A percentile compares a stretch with the other conserved stretches of the same genome.
Evolutionary conservation across 2,329 filamentous ascomycete genomes (phyloP).

Genomic region (Leptographium galeiforme): DNA sequence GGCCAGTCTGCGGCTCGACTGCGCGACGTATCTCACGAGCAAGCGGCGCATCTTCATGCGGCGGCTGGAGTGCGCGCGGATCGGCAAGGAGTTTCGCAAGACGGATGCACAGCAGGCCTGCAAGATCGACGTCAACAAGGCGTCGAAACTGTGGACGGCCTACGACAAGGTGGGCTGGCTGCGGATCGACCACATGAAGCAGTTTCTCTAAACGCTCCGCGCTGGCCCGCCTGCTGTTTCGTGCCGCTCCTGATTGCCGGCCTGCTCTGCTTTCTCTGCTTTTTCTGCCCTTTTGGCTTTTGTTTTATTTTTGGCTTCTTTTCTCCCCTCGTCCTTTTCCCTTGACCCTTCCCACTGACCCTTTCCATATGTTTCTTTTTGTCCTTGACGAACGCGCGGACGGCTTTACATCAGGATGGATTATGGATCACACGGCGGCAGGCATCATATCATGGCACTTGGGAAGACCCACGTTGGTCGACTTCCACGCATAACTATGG

Average conservation of each 20-base stretch:
- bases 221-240: background rate
- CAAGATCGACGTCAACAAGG: conserved; percentile 97
- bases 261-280: background rate
- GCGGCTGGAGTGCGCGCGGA: conserved; percentile 52
- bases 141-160: conserved; percentile 79
- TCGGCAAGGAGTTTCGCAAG: conserved; percentile 79
- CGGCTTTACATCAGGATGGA: conserved; percentile 1
- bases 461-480: background rate
- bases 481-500: conserved; percentile 4
- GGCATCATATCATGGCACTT: conserved; percentile 6
- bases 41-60: conserved; percentile 84
- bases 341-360: background rate
- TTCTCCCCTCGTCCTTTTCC: background rate
- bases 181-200: conserved; percentile 32
- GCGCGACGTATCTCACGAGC: conserved; percentile 79
- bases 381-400: background rate
- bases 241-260: no score
- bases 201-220: background rate
- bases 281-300: background rate
- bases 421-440: background rate
- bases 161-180: conserved; percentile 85
- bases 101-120: conserved; percentile 93
- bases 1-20: conserved; percentile 67
- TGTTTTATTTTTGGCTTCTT: background rate
- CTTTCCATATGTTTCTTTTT: background rate